phyloP scores from a whole-genome alignment of 164 flowering plant species.

The Taxillus chinensis region DNA sequence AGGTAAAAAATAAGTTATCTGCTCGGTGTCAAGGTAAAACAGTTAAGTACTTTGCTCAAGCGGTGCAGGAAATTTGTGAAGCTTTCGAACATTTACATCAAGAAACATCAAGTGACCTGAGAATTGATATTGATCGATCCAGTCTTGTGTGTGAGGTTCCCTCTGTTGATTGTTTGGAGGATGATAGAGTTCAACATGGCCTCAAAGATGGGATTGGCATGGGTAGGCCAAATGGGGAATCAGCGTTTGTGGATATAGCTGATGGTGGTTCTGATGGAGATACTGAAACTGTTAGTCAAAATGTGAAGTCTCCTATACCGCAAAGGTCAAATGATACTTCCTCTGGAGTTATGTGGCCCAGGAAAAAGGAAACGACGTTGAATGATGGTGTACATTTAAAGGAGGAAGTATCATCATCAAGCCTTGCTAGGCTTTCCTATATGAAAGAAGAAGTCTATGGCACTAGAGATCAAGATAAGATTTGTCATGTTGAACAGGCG shows the following conservation, averaged over 20 bases:
- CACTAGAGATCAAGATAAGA: slow-evolving; percentile 14
- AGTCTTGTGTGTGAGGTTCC: slow-evolving; percentile 17
- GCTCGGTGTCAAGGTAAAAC: slow-evolving; percentile 69
- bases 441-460: slow-evolving; percentile 16
- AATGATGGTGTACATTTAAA: slow-evolving; percentile 15
- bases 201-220: slow-evolving; percentile 18
- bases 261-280: slow-evolving; percentile 22
- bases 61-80: slow-evolving; percentile 80
- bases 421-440: slow-evolving; percentile 10
- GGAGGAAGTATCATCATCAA: slow-evolving; percentile 12
- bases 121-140: slow-evolving; percentile 25
- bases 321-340: slow-evolving; percentile 7
- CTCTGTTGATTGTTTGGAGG: slow-evolving; percentile 16
- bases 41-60: slow-evolving; percentile 60
- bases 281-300: slow-evolving; percentile 19
- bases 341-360: slow-evolving; percentile 16
- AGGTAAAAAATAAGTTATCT: slow-evolving; percentile 49
- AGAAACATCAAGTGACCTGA: slow-evolving; percentile 20
- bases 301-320: slow-evolving; percentile 21
- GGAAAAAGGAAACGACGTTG: slow-evolving; percentile 12
- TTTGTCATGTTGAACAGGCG: slow-evolving; percentile 14
- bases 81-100: slow-evolving; percentile 60
- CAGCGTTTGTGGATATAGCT: slow-evolving; percentile 13
- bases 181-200: slow-evolving; percentile 23
- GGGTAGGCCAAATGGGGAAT: slow-evolving; percentile 13